Percentiles rank a stretch among this genome's conserved stretches.
Evolutionary conservation across 768 basidiomycete species (phyloP).

Genomic region (Lactifluus echinatus): DNA sequence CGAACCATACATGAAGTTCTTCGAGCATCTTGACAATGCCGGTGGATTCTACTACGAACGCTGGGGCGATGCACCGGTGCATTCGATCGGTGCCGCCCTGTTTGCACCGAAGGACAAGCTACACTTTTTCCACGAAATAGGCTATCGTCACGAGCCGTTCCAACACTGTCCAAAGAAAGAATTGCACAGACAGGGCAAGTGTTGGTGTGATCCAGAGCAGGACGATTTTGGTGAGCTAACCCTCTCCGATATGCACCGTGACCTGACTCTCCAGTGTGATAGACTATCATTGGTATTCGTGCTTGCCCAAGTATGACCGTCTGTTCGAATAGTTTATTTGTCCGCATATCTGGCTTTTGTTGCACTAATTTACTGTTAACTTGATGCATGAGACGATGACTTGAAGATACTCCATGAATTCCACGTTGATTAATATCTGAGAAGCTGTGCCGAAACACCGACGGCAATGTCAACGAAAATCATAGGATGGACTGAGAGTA

Average conservation of each 20-base stretch:
- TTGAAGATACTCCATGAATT: neutral
- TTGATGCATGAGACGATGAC: conserved; percentile 2
- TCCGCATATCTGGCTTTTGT: neutral
- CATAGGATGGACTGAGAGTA: conserved; percentile 85
- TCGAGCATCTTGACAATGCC: conserved; percentile 44
- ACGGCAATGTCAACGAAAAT: conserved; percentile 20
- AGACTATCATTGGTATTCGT: conserved; percentile 88
- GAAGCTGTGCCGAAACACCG: neutral
- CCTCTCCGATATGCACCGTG: neutral
- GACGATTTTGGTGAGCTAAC: conserved; percentile 63
- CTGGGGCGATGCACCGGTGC: conserved; percentile 87
- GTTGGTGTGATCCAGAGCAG: conserved; percentile 63
- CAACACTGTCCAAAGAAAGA: conserved; percentile 82
- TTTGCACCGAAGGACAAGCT: conserved; percentile 85
- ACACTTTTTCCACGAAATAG: conserved; percentile 93
- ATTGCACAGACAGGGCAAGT: conserved; percentile 69
- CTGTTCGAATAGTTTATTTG: conserved; percentile 14
- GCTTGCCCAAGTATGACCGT: conserved; percentile 34
- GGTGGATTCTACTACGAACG: conserved; percentile 65
- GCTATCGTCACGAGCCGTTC: conserved; percentile 89
- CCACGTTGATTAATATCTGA: neutral
- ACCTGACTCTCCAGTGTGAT: conserved; percentile 14
- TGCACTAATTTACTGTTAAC: conserved; percentile 8
- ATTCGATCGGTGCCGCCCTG: conserved; percentile 79
- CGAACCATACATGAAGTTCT: conserved; percentile 49